Evolutionary conservation across 257 asterid genomes (phyloP).

Genomic region (Plantago elongata): DNA sequence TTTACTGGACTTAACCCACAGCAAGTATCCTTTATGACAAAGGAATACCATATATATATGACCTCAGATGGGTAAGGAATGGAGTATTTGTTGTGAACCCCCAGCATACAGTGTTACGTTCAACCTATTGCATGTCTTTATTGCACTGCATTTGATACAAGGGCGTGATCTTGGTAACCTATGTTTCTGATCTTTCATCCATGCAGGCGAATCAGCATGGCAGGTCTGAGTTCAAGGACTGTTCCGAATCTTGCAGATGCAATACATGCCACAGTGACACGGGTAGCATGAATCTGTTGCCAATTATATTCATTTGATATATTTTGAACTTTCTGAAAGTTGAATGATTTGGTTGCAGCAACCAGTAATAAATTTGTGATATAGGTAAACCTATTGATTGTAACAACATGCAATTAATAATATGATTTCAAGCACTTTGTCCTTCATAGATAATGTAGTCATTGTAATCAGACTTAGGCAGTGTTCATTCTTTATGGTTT

Average conservation of each 20-base stretch:
- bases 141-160: too few species aligned
- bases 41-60: conserved; percentile 92
- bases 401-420: background rate
- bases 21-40: conserved; percentile 85
- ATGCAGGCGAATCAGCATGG: conserved; percentile 94
- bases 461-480: too few species aligned
- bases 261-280: conserved; percentile 84
- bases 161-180: background rate
- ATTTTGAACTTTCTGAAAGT: background rate
- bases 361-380: conserved; percentile 4
- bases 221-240: conserved; percentile 86
- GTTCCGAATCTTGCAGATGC: conserved; percentile 97
- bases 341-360: background rate
- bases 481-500: too few species aligned
- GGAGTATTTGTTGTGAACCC: background rate
- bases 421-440: background rate
- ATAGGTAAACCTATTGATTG: background rate
- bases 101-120: background rate
- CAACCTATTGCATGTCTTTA: background rate
- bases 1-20: conserved; percentile 78
- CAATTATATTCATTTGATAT: background rate
- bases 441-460: too few species aligned
- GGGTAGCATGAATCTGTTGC: conserved; percentile 25
- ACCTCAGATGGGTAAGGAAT: conserved; percentile 85
- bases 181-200: conserved; percentile 7